A percentile compares a stretch with the other conserved stretches of the same genome.
These are phyloP conservation scores for Lachnellula suecica DNA, from an alignment of 2,329 filamentous ascomycete genomes.

Conservation along the genomic window DNA sequence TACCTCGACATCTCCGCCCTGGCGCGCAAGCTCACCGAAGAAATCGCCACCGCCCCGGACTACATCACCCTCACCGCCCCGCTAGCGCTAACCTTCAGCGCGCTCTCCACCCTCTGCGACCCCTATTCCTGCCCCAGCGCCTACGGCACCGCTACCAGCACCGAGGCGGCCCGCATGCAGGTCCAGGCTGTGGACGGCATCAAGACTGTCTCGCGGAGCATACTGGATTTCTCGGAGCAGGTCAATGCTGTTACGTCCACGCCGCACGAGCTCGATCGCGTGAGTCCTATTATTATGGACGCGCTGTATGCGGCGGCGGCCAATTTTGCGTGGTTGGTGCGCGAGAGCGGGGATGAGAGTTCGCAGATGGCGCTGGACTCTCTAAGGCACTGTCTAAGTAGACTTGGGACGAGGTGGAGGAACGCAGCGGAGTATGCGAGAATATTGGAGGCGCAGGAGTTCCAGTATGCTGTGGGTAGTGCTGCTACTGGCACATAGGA, in stretches of 20 bases:
- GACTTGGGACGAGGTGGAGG: constrained; percentile 35
- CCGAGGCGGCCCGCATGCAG: constrained; percentile 34
- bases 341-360: constrained; percentile 36
- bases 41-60: constrained; percentile 23
- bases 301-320: constrained; percentile 37
- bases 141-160: background rate
- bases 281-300: constrained; percentile 39
- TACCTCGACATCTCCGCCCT: constrained; percentile 27
- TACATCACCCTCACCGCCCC: constrained; percentile 26
- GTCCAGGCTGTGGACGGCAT: constrained; percentile 35
- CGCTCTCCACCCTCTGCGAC: constrained; percentile 36
- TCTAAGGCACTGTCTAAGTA: constrained; percentile 31
- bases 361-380: constrained; percentile 31
- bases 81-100: constrained; percentile 28
- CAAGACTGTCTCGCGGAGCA: constrained; percentile 28
- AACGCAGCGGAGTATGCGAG: constrained; percentile 37
- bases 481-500: background rate
- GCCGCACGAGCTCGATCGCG: constrained; percentile 26
- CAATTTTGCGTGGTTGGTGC: constrained; percentile 38
- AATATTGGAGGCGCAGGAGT: constrained; percentile 37
- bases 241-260: constrained; percentile 21
- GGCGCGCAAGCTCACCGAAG: constrained; percentile 24
- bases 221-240: constrained; percentile 32
- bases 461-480: constrained; percentile 29
- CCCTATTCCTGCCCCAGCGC: constrained; percentile 35